Conservation (phyloP, 2,329 filamentous ascomycete genomes). For the Penicillium sp. region DNA sequence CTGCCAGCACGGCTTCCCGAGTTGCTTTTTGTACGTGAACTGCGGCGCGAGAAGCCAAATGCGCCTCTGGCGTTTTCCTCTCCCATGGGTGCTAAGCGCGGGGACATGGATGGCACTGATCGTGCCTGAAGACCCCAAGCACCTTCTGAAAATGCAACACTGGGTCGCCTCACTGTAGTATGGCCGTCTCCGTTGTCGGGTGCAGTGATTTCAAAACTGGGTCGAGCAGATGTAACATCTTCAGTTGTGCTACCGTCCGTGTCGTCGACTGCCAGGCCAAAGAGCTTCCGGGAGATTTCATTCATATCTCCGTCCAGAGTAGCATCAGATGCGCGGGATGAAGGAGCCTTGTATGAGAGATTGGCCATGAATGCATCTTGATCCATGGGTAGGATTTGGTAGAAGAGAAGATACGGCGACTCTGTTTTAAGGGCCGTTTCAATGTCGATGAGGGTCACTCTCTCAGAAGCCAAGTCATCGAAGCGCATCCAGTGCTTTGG, state of each 20-base stretch:
- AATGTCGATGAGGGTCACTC: constrained; percentile 75
- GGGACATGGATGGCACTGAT: constrained; percentile 26
- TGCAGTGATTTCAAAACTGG: constrained; percentile 39
- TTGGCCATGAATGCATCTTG: constrained; percentile 53
- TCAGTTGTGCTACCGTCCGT: constrained; percentile 21
- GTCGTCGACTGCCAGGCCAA: constrained; percentile 14
- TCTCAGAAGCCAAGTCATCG: constrained; percentile 74
- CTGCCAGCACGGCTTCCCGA: constrained; percentile 37
- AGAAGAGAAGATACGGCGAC: constrained; percentile 92
- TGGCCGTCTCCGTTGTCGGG: constrained; percentile 20
- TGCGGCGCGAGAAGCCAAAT: constrained; percentile 29
- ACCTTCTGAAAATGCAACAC: constrained; percentile 30
- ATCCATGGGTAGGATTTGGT: constrained; percentile 85
- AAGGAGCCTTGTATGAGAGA: constrained; percentile 34
- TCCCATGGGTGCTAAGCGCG: constrained; percentile 26
- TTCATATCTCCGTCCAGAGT: constrained; percentile 22
- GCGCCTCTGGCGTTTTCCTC: constrained; percentile 18
- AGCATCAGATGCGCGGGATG: constrained; percentile 27
- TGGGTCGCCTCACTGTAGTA: constrained; percentile 20
- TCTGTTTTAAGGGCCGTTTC: constrained; percentile 76
- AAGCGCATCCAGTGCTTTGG: constrained; percentile 85
- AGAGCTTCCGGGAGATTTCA: constrained; percentile 20
- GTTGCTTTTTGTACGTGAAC: constrained; percentile 31
- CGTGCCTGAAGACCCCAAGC: constrained; percentile 16
- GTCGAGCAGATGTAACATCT: constrained; percentile 29